Conservation (phyloP, 2,329 filamentous ascomycete genomes). For the Aspergillus aculeatus region DNA sequence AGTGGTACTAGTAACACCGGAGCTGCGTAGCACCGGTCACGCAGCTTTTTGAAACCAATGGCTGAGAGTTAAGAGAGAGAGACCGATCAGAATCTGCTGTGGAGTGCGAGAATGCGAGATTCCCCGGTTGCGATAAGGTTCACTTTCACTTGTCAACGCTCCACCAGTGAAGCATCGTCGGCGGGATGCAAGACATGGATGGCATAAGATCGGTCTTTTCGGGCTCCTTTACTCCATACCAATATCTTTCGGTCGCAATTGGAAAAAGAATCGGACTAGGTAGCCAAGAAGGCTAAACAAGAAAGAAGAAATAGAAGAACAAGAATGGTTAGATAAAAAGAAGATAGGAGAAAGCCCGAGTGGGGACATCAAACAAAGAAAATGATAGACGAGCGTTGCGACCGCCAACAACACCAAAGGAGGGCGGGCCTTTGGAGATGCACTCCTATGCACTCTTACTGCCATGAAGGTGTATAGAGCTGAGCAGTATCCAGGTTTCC, state of each 20-base stretch:
- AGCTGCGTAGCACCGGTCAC: conserved; percentile 11
- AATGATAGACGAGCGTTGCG: neutral
- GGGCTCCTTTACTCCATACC: neutral
- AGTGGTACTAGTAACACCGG: neutral
- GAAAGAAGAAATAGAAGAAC: neutral
- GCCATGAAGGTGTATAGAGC: conserved; percentile 3
- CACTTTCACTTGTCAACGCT: conserved; percentile 6
- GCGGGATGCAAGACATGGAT: neutral
- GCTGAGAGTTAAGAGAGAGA: conserved; percentile 10
- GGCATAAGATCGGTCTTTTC: neutral
- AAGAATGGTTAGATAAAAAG: neutral
- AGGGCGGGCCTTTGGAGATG: too few species aligned
- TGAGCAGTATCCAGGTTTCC: conserved; percentile 2
- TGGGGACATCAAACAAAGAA: neutral
- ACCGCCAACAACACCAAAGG: neutral
- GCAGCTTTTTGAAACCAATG: conserved; percentile 8
- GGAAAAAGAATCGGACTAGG: neutral
- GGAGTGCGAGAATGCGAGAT: conserved; percentile 8
- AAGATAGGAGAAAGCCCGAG: neutral
- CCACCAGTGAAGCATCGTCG: conserved; percentile 5
- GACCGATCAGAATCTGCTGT: conserved; percentile 14
- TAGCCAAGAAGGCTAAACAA: too few species aligned
- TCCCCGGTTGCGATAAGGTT: conserved; percentile 15
- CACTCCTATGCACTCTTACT: too few species aligned
- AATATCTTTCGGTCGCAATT: neutral